Conservation (phyloP, 2,329 filamentous ascomycete genomes). For the Leptographium radiaticola region DNA sequence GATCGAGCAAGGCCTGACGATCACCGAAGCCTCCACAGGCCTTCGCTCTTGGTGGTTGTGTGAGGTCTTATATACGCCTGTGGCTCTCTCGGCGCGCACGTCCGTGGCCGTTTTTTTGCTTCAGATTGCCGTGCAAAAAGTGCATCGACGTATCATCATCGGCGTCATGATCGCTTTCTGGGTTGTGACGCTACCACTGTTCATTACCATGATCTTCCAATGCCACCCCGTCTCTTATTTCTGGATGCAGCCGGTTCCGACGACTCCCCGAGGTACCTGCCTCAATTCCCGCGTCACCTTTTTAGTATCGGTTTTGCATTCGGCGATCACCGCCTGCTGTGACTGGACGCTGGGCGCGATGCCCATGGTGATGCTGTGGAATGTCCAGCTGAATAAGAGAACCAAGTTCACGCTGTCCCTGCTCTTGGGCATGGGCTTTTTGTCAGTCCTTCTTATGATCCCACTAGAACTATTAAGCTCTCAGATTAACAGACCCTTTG, state of each 20-base stretch:
- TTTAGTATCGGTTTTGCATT: conserved; percentile 30
- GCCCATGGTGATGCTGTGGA: conserved; percentile 37
- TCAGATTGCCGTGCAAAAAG: conserved; percentile 21
- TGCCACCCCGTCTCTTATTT: conserved; percentile 35
- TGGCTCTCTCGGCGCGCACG: conserved; percentile 25
- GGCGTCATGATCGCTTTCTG: conserved; percentile 19
- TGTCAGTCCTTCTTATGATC: conserved; percentile 22
- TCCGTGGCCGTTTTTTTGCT: conserved; percentile 28
- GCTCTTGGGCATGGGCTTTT: conserved; percentile 34
- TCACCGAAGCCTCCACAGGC: conserved; percentile 14
- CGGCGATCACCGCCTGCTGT: conserved; percentile 32
- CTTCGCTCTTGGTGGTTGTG: conserved; percentile 25
- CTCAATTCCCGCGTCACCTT: conserved; percentile 25
- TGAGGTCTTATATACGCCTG: conserved; percentile 26
- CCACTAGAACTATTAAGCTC: background rate
- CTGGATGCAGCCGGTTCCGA: conserved; percentile 25
- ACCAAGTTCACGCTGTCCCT: conserved; percentile 32
- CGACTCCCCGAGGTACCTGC: conserved; percentile 24
- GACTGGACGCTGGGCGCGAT: conserved; percentile 37
- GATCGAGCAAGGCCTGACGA: conserved; percentile 11
- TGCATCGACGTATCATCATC: conserved; percentile 25
- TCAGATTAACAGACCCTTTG: background rate
- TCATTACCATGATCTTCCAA: conserved; percentile 24
- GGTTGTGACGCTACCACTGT: conserved; percentile 11
- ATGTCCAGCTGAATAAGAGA: conserved; percentile 31